Evolutionary conservation across 176 grass and related monocot species (phyloP), one percentile per base, ranked within the genome.

Genomic region (Eleusine coracana): DNA sequence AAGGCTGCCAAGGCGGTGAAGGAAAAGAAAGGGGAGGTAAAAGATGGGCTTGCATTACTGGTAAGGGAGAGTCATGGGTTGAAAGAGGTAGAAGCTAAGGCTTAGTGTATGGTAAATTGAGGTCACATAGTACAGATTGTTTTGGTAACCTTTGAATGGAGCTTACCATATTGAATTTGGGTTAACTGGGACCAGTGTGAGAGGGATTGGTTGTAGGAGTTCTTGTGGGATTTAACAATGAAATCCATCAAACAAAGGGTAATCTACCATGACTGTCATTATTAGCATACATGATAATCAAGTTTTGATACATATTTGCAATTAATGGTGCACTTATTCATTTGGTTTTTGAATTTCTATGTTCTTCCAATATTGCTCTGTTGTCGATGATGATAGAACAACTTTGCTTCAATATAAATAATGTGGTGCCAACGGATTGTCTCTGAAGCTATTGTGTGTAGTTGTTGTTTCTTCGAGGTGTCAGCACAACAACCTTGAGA

Each of bases 11-110:
- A 39, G 3, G 74, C 28, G n/a, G 61, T 72, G 20, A 67, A 74
- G 3, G 78, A 86, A 68, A 86, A 71, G 42, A 89, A 68, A 8
- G 85, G 76, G 61, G 80, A 91, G 72, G 73, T 73, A 12, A 90
- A 88, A 71, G 87, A 87, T 1, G 96, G 96, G 0, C 91, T 96
- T 76, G 89, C 88, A 38, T 85, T 91, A 80, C 74, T 99, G 91
- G 89, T 96, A 37, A 89, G 89, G 38, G 89, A 92, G 77, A 92
- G 75, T 61, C 83, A 84, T 80, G 84, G 73, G 3, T 66, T 88
- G 51, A 90, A 94, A 84, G 85, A 90, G 45, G 91, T 99, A 66
- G 87, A 92, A 70, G 87, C 82, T 74, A 93, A 93, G 54, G 92
- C 90, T 71, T 98, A 85, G 80, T 46, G 83, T 76, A 81, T 25